Percentiles rank a stretch among this genome's conserved stretches.
Conservation (phyloP, 169 alveolate species). For the Plasmodium vivax region DNA sequence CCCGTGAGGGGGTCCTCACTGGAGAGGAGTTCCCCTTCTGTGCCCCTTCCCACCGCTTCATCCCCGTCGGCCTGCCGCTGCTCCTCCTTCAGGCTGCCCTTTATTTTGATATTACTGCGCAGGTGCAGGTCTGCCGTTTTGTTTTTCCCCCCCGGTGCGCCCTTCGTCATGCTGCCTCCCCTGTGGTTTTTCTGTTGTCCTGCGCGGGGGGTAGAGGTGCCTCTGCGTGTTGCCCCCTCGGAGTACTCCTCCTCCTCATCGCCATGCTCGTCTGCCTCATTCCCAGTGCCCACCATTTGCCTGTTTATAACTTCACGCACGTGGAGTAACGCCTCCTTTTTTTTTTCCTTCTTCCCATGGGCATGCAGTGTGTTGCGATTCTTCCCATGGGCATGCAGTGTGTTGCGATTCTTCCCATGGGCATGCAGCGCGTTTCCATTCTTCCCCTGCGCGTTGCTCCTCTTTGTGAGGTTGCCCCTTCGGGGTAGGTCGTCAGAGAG, state of each 20-base stretch:
- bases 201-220: not conserved
- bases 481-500: not conserved
- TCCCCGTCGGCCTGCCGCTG: not conserved
- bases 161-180: not conserved
- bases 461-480: not conserved
- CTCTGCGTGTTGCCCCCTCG: not conserved
- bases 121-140: not conserved
- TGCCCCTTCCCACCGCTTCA: not conserved
- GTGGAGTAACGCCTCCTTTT: not conserved
- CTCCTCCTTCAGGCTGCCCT: not conserved
- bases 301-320: not conserved
- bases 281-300: not conserved
- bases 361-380: not conserved
- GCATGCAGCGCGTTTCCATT: not conserved
- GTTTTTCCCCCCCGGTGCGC: not conserved
- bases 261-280: not conserved
- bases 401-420: too few species aligned
- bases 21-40: not conserved
- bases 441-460: not conserved
- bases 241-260: not conserved
- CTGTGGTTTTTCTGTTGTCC: not conserved
- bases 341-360: not conserved
- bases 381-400: not conserved
- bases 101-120: conserved; percentile 8
- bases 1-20: not conserved